These are phyloP conservation scores for Phytopythium boreale DNA, from an alignment of 352 stramenopile genomes.

Conservation along the genomic window DNA sequence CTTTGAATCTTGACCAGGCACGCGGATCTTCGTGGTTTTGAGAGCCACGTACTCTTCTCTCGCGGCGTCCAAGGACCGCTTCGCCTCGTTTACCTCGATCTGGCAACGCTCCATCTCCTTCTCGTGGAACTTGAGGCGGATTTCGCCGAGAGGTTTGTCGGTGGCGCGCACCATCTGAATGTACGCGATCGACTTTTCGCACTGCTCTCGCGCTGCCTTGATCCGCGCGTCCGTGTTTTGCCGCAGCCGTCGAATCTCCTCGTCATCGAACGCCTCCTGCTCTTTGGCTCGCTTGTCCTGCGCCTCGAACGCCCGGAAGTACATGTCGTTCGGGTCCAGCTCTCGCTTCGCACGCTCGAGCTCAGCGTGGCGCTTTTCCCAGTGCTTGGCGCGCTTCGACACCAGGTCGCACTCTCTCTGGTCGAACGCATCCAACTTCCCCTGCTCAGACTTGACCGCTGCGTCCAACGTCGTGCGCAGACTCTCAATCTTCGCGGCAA, in stretches of 20 bases:
- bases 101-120: slow-evolving; percentile 46
- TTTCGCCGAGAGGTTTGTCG: slow-evolving; percentile 47
- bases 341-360: slow-evolving; percentile 69
- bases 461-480: slow-evolving; percentile 33
- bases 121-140: slow-evolving; percentile 59
- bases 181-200: slow-evolving; percentile 23
- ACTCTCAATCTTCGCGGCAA: slow-evolving; percentile 47
- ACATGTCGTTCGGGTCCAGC: slow-evolving; percentile 74
- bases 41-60: slow-evolving; percentile 73
- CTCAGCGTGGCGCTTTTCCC: slow-evolving; percentile 56
- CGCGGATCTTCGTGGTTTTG: slow-evolving; percentile 40
- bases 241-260: slow-evolving; percentile 41
- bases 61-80: slow-evolving; percentile 36
- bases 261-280: slow-evolving; percentile 54
- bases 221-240: slow-evolving; percentile 42
- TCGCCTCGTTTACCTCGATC: slow-evolving; percentile 41
- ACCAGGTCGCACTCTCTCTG: slow-evolving; percentile 46
- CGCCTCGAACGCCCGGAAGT: slow-evolving; percentile 62
- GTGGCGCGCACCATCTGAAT: slow-evolving; percentile 36
- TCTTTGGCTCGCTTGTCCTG: slow-evolving; percentile 57
- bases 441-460: slow-evolving; percentile 33
- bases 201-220: slow-evolving; percentile 37
- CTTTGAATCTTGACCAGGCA: slow-evolving; percentile 46
- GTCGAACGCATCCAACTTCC: slow-evolving; percentile 49
- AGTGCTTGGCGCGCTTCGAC: slow-evolving; percentile 56